Evolutionary conservation across 1,284 basidiomycete species (phyloP).

Genomic region (Cutaneotrichosporon dermatis): DNA sequence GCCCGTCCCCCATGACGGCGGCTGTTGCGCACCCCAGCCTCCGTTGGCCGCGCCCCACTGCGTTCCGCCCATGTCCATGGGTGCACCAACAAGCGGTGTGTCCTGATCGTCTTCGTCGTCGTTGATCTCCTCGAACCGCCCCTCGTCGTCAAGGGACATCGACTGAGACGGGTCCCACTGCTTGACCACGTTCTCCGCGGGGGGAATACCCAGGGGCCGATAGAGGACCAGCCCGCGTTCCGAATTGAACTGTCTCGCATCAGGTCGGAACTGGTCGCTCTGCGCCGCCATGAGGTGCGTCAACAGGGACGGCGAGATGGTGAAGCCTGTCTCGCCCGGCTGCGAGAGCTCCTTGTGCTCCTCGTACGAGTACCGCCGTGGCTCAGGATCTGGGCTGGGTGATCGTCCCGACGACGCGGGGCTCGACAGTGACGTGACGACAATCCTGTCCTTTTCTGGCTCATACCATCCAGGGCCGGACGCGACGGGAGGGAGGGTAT

Average conservation of each 20-base stretch:
- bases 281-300: conserved; percentile 40
- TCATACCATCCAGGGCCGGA: conserved; percentile 34
- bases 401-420: conserved; percentile 19
- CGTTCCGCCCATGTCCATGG: background rate
- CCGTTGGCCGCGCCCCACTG: too few species aligned
- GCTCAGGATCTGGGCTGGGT: conserved; percentile 14
- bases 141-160: background rate
- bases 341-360: conserved; percentile 29
- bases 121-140: background rate
- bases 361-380: conserved; percentile 13
- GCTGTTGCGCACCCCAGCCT: too few species aligned
- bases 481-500: background rate
- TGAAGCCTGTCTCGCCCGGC: conserved; percentile 32
- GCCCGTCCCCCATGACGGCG: too few species aligned
- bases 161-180: conserved; percentile 6
- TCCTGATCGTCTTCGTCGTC: conserved; percentile 10
- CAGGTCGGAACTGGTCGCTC: conserved; percentile 18
- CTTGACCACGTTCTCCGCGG: conserved; percentile 9
- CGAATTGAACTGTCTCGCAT: background rate
- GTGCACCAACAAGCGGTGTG: background rate
- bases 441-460: conserved; percentile 45
- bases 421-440: conserved; percentile 37
- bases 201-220: conserved; percentile 29
- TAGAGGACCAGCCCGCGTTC: conserved; percentile 38
- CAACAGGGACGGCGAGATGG: conserved; percentile 41